These are phyloP conservation scores for Paramecium pentaurelia DNA, from an alignment of 73 alveolate genomes.

Conservation along the genomic window DNA sequence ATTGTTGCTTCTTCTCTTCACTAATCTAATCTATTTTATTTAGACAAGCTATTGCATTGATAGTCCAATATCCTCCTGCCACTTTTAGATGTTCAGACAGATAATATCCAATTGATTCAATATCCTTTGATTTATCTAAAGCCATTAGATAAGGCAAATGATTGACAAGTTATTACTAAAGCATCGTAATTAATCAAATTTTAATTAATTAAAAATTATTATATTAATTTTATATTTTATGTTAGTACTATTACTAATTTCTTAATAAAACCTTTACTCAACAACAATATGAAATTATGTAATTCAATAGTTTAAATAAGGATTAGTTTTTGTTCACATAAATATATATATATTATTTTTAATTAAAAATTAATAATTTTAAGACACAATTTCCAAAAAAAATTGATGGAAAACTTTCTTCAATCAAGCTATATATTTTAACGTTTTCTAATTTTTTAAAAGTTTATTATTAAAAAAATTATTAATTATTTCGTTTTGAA, in stretches of 20 bases:
- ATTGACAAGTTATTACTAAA: slow-evolving; percentile 34
- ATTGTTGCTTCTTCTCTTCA: slow-evolving; percentile 66
- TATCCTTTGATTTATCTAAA: slow-evolving; percentile 79
- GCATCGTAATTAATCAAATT: slow-evolving; percentile 45
- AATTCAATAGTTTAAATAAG: no score
- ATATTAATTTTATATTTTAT: neutral
- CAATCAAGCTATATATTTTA: neutral
- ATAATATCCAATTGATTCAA: slow-evolving; percentile 81
- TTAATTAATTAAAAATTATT: neutral
- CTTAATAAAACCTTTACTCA: neutral
- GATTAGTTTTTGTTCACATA: no score
- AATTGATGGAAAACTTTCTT: neutral
- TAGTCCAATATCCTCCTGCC: slow-evolving; percentile 81
- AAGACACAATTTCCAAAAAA: neutral
- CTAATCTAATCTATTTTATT: slow-evolving; percentile 65
- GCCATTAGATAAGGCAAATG: slow-evolving; percentile 70
- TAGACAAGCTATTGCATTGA: slow-evolving; percentile 74
- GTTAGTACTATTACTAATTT: no score
- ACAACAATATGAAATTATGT: no score
- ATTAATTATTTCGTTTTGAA: neutral
- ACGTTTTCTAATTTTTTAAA: neutral
- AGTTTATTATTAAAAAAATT: neutral
- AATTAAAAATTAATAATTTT: no score
- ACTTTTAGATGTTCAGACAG: slow-evolving; percentile 86
- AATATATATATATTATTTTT: no score